Evolutionary conservation across 1,139 yeast genomes (phyloP).

Genomic region (Schizosaccharomyces versatilis): DNA sequence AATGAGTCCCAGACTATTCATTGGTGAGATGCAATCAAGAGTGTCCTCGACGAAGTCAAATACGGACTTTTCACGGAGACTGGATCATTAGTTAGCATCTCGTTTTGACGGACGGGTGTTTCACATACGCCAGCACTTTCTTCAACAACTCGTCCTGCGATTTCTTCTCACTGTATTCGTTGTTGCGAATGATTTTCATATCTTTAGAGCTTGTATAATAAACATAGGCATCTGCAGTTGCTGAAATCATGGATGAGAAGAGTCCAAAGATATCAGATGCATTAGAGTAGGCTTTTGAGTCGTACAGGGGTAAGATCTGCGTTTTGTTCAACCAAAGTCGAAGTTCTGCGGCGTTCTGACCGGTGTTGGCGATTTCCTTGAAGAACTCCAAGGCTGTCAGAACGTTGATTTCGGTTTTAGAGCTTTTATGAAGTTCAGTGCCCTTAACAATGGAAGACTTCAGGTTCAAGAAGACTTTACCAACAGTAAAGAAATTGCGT

Average conservation of each 20-base stretch:
- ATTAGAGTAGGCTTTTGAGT: background rate
- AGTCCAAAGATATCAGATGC: background rate
- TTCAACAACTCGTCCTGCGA: background rate
- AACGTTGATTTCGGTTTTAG: background rate
- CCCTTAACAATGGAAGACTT: background rate
- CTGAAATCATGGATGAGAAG: background rate
- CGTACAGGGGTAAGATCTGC: background rate
- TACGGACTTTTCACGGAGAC: background rate
- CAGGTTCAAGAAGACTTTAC: background rate
- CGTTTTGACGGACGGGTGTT: background rate
- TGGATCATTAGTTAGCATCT: background rate
- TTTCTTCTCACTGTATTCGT: background rate
- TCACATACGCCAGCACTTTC: background rate
- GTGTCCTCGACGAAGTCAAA: slow-evolving; percentile 36
- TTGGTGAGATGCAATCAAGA: slow-evolving; percentile 55
- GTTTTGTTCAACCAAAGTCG: background rate
- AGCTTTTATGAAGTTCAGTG: background rate
- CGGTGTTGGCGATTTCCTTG: background rate
- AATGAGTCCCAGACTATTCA: slow-evolving; percentile 41
- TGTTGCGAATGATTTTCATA: background rate
- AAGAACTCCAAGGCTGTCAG: background rate
- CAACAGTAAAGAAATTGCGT: background rate
- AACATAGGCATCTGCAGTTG: background rate
- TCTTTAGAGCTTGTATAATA: background rate
- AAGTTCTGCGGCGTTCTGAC: background rate